A percentile compares a stretch with the other conserved stretches of the same genome.
phyloP scores from a whole-genome alignment of 1,139 yeast genomes.

The Yamadazyma oceani region DNA sequence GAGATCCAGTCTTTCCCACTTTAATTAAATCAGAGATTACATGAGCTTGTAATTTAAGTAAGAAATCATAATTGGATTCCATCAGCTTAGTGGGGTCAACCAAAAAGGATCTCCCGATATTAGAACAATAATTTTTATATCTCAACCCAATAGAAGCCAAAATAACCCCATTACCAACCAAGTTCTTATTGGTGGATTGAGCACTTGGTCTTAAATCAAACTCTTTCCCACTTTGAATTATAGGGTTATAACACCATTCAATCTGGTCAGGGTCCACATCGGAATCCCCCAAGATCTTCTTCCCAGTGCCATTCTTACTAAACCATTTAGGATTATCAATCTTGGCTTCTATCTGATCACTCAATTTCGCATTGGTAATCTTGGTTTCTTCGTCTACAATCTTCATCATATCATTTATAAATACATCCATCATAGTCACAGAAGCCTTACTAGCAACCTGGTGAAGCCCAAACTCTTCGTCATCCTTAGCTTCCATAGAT shows the following conservation, averaged over 20 bases:
- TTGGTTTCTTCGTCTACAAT: slow-evolving; percentile 84
- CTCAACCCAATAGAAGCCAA: slow-evolving; percentile 83
- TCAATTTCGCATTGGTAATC: slow-evolving; percentile 69
- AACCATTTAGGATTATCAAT: slow-evolving; percentile 78
- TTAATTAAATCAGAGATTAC: slow-evolving; percentile 55
- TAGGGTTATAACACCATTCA: slow-evolving; percentile 96
- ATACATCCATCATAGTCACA: slow-evolving; percentile 75
- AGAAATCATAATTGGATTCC: slow-evolving; percentile 76
- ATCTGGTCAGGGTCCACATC: slow-evolving; percentile 66
- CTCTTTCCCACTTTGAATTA: slow-evolving; percentile 84
- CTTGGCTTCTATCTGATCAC: slow-evolving; percentile 77
- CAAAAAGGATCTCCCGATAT: slow-evolving; percentile 82
- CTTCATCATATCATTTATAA: slow-evolving; percentile 86
- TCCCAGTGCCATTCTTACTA: slow-evolving; percentile 59
- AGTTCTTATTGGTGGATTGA: slow-evolving; percentile 61
- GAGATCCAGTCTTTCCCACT: slow-evolving; percentile 66
- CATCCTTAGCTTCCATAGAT: slow-evolving; percentile 75
- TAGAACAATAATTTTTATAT: slow-evolving; percentile 87
- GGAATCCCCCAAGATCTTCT: slow-evolving; percentile 44
- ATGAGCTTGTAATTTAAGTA: slow-evolving; percentile 66
- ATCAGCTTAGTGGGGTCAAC: slow-evolving; percentile 85
- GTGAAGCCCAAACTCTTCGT: slow-evolving; percentile 66
- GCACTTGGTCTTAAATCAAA: slow-evolving; percentile 88
- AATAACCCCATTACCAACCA: slow-evolving; percentile 79
- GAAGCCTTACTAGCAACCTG: slow-evolving; percentile 77